Conservation (phyloP, 1,139 yeast genomes). For the Diutina catenulata region DNA sequence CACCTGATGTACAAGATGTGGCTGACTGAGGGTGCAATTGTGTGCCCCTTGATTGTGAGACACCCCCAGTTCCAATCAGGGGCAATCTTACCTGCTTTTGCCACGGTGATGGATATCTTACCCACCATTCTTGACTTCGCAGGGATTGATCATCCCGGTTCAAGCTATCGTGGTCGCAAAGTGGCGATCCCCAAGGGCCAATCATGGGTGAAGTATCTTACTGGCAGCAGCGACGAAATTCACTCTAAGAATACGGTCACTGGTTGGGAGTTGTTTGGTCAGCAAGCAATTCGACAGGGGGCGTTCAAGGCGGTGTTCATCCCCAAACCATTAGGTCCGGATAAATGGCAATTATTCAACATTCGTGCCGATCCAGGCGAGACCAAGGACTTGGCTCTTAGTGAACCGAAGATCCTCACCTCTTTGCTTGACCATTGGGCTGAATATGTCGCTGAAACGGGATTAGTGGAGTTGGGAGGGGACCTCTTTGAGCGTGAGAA, state of each 20-base stretch:
- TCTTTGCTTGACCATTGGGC: slow-evolving; percentile 38
- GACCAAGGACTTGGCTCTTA: slow-evolving; percentile 25
- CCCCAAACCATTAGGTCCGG: slow-evolving; percentile 38
- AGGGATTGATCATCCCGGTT: slow-evolving; percentile 31
- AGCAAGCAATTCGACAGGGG: slow-evolving; percentile 44
- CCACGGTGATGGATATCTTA: slow-evolving; percentile 46
- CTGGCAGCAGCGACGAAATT: slow-evolving; percentile 15
- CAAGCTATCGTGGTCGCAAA: slow-evolving; percentile 21
- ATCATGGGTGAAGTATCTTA: slow-evolving; percentile 26
- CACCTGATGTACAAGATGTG: slow-evolving; percentile 7
- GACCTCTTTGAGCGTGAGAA: slow-evolving; percentile 5
- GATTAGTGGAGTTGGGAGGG: slow-evolving; percentile 26
- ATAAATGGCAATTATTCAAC: slow-evolving; percentile 38
- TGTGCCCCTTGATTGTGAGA: slow-evolving; percentile 38
- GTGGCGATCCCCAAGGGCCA: slow-evolving; percentile 30
- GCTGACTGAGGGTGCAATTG: slow-evolving; percentile 38
- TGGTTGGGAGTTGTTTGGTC: slow-evolving; percentile 51
- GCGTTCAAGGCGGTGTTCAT: slow-evolving; percentile 34
- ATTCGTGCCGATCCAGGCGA: slow-evolving; percentile 37
- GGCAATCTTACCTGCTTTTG: slow-evolving; percentile 23
- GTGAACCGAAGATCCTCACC: slow-evolving; percentile 20
- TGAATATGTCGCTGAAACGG: slow-evolving; percentile 42
- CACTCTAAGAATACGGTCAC: slow-evolving; percentile 36
- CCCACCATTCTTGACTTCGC: slow-evolving; percentile 44
- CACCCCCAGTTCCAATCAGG: slow-evolving; percentile 23